phyloP scores from a whole-genome alignment of 2,329 filamentous ascomycete species.

The Hymenoscyphus scutula region DNA sequence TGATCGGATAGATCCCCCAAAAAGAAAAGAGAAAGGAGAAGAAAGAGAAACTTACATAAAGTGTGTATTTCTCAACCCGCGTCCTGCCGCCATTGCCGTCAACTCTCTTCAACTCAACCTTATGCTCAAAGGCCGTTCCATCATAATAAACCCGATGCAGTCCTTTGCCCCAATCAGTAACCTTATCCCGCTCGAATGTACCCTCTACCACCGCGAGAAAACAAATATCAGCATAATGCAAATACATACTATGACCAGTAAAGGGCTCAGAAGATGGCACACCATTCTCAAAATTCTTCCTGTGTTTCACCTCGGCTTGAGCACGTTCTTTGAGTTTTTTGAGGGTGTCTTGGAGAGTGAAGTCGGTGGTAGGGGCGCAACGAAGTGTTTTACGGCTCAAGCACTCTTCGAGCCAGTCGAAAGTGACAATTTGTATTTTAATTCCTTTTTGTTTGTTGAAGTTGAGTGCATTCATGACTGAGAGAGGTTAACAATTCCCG shows the following conservation, averaged over 20 bases:
- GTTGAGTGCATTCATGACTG: constrained; percentile 42
- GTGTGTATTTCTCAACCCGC: constrained; percentile 55
- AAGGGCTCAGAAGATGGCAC: constrained; percentile 40
- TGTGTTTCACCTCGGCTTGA: constrained; percentile 40
- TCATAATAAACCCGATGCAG: constrained; percentile 67
- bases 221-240: background rate
- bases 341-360: constrained; percentile 27
- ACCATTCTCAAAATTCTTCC: constrained; percentile 36
- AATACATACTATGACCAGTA: constrained; percentile 49
- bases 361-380: constrained; percentile 15
- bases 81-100: constrained; percentile 41
- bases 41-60: constrained; percentile 50
- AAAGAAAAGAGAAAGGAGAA: background rate
- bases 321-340: constrained; percentile 34
- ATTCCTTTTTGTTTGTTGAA: constrained; percentile 24
- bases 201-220: background rate
- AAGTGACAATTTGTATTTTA: constrained; percentile 43
- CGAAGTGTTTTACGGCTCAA: constrained; percentile 37
- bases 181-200: constrained; percentile 7
- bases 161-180: constrained; percentile 40
- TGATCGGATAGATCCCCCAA: too few species aligned
- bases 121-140: constrained; percentile 59
- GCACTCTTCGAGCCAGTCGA: constrained; percentile 47
- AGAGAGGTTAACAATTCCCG: too few species aligned
- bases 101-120: constrained; percentile 58